Base-by-base conservation (phyloP, 2,329 filamentous ascomycete species). In the Alternaria sp. region DNA sequence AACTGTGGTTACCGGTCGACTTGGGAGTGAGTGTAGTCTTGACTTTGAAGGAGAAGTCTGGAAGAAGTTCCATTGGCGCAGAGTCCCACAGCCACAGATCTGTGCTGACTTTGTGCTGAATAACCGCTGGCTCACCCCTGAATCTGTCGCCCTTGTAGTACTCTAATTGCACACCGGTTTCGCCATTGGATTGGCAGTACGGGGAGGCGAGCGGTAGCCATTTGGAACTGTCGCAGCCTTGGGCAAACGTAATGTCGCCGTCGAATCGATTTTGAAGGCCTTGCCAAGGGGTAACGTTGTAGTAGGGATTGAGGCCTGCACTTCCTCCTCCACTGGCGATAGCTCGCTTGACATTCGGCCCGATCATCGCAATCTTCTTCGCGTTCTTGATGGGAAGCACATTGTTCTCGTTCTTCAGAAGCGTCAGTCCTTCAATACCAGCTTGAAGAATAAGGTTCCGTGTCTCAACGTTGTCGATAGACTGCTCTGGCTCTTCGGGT, bases 81-180 rank as follows among this genome's bases (percentile, higher is more conserved):
- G 88, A 90, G 66, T 91, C 89, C 88, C 88, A 91, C 2, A 91
- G 81, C 81, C 89, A 90, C 1, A 91, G 82, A 70, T 91, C 88
- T 0, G 88, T 90, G 69, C 88, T 89, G 7, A 80, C 83, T 63
- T 88, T 84, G 51, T 83, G 82, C 70, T 90, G 87, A 3, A 85
- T 80, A 16, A 88, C 81, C 1, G 83, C 80, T 9, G 88, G 85
- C 22, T 81, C 74, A 2, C 87, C 87, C 57, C 86, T 76, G 63
- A 91, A 90, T 59, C 85, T 82, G 64, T 91, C 88, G 5, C 88
- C 88, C 14, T 83, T 81, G 69, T 84, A 90, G 81, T 88, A 91
- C 54, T 91, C 87, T 14, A 91, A 83, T 16, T 81, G 84, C 8
- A 91, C 87, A 1, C 89, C 89, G 2, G 82, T 84, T 63, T 87